Evolutionary conservation across 352 stramenopile species (phyloP), one percentile per base, ranked within the genome.

Genomic region (Phytophthora citricola): DNA sequence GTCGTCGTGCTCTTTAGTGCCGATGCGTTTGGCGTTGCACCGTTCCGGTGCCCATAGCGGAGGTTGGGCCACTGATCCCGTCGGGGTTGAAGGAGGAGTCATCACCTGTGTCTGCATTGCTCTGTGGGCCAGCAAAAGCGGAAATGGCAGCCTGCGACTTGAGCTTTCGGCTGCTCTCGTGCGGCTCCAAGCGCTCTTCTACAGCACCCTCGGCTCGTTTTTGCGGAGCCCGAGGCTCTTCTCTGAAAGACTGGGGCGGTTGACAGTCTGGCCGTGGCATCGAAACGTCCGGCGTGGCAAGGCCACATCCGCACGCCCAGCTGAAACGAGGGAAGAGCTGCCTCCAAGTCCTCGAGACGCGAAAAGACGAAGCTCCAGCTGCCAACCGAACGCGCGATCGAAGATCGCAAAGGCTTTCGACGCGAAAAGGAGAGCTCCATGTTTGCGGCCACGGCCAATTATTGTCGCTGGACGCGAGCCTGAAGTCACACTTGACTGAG

Each of bases 31-130:
- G 24, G 59, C 17, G 44, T 58, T 27, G 64, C 75, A 69, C 10
- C 46, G 54, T 52, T 81, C 73, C 1, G 71, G 76, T 14, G 63
- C 55, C 70, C 76, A 84, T 38, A 69, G 59, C 44, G 64, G 68
- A 12, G 58, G 29, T n/a, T 56, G 63, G 1, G 45, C 45, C 14
- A 50, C 45, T 22, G 65, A 68, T 29, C 54, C 51, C 38, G 63
- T 74, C 4, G 72, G 58, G 4, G 71, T 78, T 20, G 71, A 63
- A 10, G 69, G 66, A 22, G 69, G 55, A 15, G 63, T 75, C 43
- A 55, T 63, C 27, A 66, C 41, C 50, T 72, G 55, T 31, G 51
- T 51, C 24, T 64, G 50, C 62, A 76, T 63, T 54, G 20, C 14
- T 58, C 17, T 57, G 17, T n/a, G 31, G 22, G 53, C 17, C 26